Conservation (phyloP, 768 basidiomycete genomes). For the Gymnopilus junonius region DNA sequence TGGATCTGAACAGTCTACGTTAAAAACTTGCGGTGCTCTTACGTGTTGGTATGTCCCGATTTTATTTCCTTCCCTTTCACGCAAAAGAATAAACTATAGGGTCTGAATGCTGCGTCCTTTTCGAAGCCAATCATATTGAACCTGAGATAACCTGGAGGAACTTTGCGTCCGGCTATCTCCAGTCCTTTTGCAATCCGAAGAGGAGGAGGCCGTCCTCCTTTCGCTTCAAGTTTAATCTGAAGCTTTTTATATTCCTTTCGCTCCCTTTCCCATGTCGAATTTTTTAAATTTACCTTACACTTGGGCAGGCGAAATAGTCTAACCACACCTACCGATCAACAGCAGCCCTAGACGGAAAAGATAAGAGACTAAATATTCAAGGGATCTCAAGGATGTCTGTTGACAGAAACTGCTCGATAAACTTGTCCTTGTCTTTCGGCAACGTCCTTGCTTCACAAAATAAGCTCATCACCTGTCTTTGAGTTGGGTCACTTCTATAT, state of each 20-base stretch:
- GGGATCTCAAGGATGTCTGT: conserved; percentile 11
- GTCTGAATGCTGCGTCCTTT: background rate
- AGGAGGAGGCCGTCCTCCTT: background rate
- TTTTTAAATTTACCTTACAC: conserved; percentile 1
- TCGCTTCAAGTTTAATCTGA: background rate
- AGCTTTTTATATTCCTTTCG: conserved; percentile 2
- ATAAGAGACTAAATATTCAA: conserved; percentile 9
- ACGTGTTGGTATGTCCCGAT: conserved; percentile 3
- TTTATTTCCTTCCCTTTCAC: background rate
- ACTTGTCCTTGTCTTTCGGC: conserved; percentile 16
- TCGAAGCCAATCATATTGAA: background rate
- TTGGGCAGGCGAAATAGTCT: conserved; percentile 9
- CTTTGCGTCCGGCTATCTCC: conserved; percentile 1
- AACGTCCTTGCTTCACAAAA: conserved; percentile 6
- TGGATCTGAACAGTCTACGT: background rate
- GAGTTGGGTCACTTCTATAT: background rate
- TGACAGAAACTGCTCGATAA: conserved; percentile 35
- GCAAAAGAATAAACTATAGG: background rate
- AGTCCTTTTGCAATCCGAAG: background rate
- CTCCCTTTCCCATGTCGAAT: conserved; percentile 6
- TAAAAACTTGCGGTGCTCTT: background rate
- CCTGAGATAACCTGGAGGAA: background rate
- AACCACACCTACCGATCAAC: conserved; percentile 15
- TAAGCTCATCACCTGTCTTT: background rate
- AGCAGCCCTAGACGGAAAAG: conserved; percentile 15